phyloP scores from a whole-genome alignment of 352 stramenopile genomes.

The Pythium aquatile region DNA sequence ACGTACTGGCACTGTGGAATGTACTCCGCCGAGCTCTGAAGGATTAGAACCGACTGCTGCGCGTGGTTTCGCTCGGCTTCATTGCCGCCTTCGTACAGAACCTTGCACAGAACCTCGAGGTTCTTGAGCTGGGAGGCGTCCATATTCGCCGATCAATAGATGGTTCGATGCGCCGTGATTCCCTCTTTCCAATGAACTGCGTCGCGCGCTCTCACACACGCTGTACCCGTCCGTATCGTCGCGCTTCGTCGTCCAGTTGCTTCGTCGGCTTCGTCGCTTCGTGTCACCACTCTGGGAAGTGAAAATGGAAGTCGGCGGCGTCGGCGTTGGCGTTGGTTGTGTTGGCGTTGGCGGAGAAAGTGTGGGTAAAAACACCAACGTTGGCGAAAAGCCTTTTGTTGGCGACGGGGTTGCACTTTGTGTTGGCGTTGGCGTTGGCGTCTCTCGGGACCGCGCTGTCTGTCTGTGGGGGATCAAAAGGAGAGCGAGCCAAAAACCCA shows the following conservation, averaged over 20 bases:
- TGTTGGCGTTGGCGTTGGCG: slow-evolving; percentile 17
- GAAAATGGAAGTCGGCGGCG: background rate
- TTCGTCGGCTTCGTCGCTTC: background rate
- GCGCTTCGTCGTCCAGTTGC: background rate
- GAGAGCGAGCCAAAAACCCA: slow-evolving; percentile 22
- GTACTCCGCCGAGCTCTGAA: slow-evolving; percentile 94
- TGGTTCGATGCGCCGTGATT: slow-evolving; percentile 7
- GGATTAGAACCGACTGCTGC: slow-evolving; percentile 79
- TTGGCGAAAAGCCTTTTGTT: slow-evolving; percentile 1
- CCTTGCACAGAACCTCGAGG: slow-evolving; percentile 76
- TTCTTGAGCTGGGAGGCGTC: slow-evolving; percentile 76
- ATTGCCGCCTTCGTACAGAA: slow-evolving; percentile 77
- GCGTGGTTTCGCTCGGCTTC: slow-evolving; percentile 70
- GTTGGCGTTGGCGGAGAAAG: slow-evolving; percentile 7
- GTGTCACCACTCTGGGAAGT: background rate
- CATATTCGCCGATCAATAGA: slow-evolving; percentile 36
- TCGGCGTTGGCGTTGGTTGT: background rate
- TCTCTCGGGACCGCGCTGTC: background rate
- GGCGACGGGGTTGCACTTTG: slow-evolving; percentile 22
- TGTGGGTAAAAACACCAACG: slow-evolving; percentile 7
- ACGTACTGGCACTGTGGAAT: slow-evolving; percentile 99
- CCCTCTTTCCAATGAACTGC: slow-evolving; percentile 3
- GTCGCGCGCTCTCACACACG: background rate
- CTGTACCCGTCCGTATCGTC: background rate
- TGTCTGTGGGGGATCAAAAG: slow-evolving; percentile 15